Conservation (phyloP, 257 asterid genomes). For the Petunia secreta region DNA sequence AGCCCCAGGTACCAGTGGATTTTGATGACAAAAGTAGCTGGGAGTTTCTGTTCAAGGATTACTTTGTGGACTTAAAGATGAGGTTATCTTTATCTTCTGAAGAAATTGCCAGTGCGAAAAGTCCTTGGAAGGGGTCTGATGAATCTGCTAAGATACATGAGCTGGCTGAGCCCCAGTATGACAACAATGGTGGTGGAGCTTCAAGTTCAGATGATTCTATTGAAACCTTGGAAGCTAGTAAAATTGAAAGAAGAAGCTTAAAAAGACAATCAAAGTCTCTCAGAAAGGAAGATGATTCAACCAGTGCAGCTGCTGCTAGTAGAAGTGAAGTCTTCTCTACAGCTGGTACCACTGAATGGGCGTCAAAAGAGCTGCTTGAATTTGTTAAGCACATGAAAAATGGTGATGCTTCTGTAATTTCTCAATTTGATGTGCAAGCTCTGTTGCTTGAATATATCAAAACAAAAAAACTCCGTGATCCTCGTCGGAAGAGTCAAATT, state of each 20-base stretch:
- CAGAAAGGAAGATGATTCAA: constrained; percentile 44
- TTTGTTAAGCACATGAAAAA: constrained; percentile 92
- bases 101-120: constrained; percentile 83
- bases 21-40: constrained; percentile 89
- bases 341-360: constrained; percentile 72
- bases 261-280: constrained; percentile 59
- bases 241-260: constrained; percentile 65
- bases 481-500: constrained; percentile 91
- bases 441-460: constrained; percentile 90
- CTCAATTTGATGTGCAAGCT: constrained; percentile 94
- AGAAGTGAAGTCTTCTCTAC: constrained; percentile 46
- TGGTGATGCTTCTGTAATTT: constrained; percentile 72
- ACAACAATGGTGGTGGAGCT: constrained; percentile 54
- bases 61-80: constrained; percentile 72
- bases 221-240: constrained; percentile 57
- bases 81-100: constrained; percentile 65
- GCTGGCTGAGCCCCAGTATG: constrained; percentile 52
- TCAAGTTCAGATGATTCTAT: constrained; percentile 67
- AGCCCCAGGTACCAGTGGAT: constrained; percentile 62
- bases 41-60: constrained; percentile 96
- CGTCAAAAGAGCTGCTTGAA: constrained; percentile 90
- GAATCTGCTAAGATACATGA: constrained; percentile 49
- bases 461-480: constrained; percentile 91
- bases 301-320: constrained; percentile 35
- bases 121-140: constrained; percentile 77